These are phyloP conservation scores for Aegilops longissima DNA, from an alignment of 176 grass and related monocot genomes.

Conservation along the genomic window DNA sequence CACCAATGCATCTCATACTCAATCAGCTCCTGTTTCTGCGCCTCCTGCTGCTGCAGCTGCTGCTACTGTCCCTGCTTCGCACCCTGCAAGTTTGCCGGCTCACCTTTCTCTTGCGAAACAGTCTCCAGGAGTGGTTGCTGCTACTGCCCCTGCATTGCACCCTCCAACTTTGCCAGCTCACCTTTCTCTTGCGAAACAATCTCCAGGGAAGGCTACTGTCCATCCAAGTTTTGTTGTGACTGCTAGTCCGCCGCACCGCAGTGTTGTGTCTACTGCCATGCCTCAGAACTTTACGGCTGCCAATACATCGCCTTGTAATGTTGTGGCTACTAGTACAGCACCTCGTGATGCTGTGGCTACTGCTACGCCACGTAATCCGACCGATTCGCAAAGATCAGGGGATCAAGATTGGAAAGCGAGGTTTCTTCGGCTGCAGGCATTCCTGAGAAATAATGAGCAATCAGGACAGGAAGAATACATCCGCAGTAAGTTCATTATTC, in stretches of 20 bases:
- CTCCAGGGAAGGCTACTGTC: conserved; percentile 17
- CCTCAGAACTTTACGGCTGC: neutral
- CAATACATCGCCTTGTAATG: conserved; percentile 6
- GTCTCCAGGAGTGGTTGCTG: conserved; percentile 30
- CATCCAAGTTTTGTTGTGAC: conserved; percentile 27
- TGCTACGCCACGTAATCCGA: neutral
- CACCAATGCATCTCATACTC: neutral
- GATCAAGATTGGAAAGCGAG: conserved; percentile 70
- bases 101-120: conserved; percentile 18
- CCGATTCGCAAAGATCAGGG: conserved; percentile 28
- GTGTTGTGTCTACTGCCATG: conserved; percentile 15
- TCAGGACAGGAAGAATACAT: conserved; percentile 83
- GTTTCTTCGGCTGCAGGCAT: conserved; percentile 68
- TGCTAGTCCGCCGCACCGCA: conserved; percentile 15
- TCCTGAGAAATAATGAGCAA: conserved; percentile 75
- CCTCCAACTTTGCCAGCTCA: neutral
- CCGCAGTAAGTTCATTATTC: conserved; percentile 54
- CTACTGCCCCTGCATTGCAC: neutral
- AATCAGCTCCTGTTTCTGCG: neutral
- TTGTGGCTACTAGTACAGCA: conserved; percentile 18
- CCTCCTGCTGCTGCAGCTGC: conserved; percentile 11
- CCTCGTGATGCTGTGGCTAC: conserved; percentile 16
- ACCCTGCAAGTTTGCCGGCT: neutral
- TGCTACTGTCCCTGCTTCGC: conserved; percentile 22
- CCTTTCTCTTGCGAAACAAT: conserved; percentile 31